Conservation (phyloP, 129 eudicot species). For the Chrysanthemum makinoi region DNA sequence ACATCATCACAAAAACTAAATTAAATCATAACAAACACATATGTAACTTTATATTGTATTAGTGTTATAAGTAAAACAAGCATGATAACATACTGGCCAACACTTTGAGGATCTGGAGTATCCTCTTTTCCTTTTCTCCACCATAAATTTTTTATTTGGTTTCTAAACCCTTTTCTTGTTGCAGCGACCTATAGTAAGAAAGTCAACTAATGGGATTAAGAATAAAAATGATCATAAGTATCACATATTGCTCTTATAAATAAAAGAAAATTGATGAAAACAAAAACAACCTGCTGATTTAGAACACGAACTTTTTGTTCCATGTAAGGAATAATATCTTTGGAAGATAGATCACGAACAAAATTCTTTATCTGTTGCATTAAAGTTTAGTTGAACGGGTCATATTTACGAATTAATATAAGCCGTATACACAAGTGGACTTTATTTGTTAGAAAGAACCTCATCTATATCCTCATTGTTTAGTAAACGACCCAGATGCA, state of each 20-base stretch:
- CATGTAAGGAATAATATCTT: conserved; percentile 89
- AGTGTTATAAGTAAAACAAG: conserved; percentile 6
- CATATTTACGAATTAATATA: conserved; percentile 9
- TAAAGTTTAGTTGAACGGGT: conserved; percentile 5
- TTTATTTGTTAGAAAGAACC: conserved; percentile 40
- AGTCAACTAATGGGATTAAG: background rate
- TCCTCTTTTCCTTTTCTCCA: conserved; percentile 99
- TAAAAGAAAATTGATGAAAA: conserved; percentile 1
- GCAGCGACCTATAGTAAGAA: conserved; percentile 64
- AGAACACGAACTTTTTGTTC: conserved; percentile 84
- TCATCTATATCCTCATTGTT: conserved; percentile 66
- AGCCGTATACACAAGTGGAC: conserved; percentile 5
- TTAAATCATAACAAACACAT: conserved; percentile 16
- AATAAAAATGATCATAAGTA: conserved; percentile 10
- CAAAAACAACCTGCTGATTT: conserved; percentile 82
- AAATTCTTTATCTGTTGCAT: conserved; percentile 57
- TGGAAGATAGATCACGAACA: conserved; percentile 85
- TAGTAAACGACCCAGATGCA: conserved; percentile 62
- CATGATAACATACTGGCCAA: conserved; percentile 54
- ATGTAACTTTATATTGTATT: background rate
- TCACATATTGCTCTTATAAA: too few species aligned
- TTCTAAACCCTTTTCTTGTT: conserved; percentile 95
- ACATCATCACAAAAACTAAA: conserved; percentile 23
- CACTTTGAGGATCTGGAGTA: conserved; percentile 61
- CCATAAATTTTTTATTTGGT: conserved; percentile 95